Conservation (phyloP, 2,329 filamentous ascomycete genomes). For the Phialophora verrucosa region DNA sequence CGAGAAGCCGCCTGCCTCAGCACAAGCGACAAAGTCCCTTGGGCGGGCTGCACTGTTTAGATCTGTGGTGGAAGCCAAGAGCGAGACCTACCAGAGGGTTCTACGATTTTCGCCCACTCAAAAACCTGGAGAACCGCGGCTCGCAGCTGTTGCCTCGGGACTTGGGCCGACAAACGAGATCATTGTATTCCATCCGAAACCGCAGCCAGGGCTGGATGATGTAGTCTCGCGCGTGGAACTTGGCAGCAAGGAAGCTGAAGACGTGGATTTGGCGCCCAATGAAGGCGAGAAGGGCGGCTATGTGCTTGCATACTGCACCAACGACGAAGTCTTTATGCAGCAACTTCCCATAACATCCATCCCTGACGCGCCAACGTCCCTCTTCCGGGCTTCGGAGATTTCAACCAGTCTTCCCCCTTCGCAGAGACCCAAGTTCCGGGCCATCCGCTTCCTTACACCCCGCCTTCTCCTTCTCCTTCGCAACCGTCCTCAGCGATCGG, state of each 20-base stretch:
- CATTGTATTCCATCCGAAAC: conserved; percentile 70
- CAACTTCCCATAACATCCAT: conserved; percentile 59
- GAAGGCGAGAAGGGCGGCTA: conserved; percentile 53
- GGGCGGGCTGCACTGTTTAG: conserved; percentile 45
- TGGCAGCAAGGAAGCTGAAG: conserved; percentile 57
- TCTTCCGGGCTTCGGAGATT: conserved; percentile 35
- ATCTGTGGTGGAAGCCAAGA: conserved; percentile 50
- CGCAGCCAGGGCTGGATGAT: conserved; percentile 62
- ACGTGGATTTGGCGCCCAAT: conserved; percentile 33
- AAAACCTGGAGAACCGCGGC: conserved; percentile 49
- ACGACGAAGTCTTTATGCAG: conserved; percentile 73
- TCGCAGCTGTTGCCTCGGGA: conserved; percentile 80
- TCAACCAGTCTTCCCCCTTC: conserved; percentile 36
- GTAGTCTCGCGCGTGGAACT: conserved; percentile 61
- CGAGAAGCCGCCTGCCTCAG: conserved; percentile 30
- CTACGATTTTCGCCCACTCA: conserved; percentile 63
- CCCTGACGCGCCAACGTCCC: conserved; percentile 41
- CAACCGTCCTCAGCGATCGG: conserved; percentile 56
- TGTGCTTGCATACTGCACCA: conserved; percentile 78
- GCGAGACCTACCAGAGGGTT: conserved; percentile 66
- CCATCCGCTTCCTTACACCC: conserved; percentile 51
- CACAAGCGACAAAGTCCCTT: conserved; percentile 39
- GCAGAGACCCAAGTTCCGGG: conserved; percentile 54
- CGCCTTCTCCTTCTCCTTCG: conserved; percentile 61
- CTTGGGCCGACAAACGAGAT: conserved; percentile 77